Conservation (phyloP, 345 rosid genomes). For the Arabis hirsuta region DNA sequence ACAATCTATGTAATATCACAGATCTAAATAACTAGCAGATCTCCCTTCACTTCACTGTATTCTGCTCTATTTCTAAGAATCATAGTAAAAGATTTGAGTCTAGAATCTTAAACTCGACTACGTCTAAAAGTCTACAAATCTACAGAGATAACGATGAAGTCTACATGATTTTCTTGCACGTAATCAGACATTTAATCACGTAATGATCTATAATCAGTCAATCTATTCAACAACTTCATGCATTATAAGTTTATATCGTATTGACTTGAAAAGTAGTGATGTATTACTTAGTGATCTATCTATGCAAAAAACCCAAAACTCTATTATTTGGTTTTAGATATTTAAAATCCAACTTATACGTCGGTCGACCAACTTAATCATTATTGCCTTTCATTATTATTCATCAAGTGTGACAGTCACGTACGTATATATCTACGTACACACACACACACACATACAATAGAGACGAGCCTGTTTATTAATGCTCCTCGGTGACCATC, state of each 20-base stretch:
- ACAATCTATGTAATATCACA: conserved; percentile 19
- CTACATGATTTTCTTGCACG: not conserved
- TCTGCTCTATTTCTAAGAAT: no score
- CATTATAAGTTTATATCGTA: no score
- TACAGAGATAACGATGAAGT: not conserved
- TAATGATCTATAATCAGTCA: not conserved
- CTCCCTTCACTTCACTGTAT: not conserved
- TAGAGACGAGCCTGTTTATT: conserved; percentile 2
- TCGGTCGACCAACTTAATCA: conserved; percentile 8
- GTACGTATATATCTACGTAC: not conserved
- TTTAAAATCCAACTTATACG: not conserved
- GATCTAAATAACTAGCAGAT: not conserved
- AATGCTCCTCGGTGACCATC: conserved; percentile 41
- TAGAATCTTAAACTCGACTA: not conserved
- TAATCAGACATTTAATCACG: not conserved
- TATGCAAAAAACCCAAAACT: no score
- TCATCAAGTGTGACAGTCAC: conserved; percentile 23
- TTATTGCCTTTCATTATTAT: conserved; percentile 36
- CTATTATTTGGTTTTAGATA: no score
- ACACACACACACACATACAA: conserved; percentile 1
- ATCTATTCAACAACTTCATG: not conserved
- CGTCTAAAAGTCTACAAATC: not conserved
- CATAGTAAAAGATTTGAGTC: no score
- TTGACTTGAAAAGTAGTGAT: conserved; percentile 6
- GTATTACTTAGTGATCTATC: no score